Percentiles rank a stretch among this genome's conserved stretches.
These are phyloP conservation scores for Rachicladosporium sp. DNA, from an alignment of 2,329 filamentous ascomycete genomes.

Conservation along the genomic window DNA sequence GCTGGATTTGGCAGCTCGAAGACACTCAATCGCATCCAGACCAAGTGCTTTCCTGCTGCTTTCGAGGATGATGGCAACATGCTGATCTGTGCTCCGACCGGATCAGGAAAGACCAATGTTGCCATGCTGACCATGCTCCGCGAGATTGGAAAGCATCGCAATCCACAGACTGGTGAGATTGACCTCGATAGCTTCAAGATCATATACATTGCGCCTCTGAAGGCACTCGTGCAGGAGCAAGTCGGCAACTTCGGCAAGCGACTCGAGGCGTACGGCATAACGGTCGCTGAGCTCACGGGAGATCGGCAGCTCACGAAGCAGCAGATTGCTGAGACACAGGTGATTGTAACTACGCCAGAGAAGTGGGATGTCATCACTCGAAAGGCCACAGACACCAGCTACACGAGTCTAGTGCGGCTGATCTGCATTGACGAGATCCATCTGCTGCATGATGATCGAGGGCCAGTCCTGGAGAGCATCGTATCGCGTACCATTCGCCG, in stretches of 20 bases:
- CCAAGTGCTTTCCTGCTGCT: slow-evolving; percentile 79
- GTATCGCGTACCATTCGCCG: slow-evolving; percentile 87
- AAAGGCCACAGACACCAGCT: slow-evolving; percentile 92
- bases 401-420: slow-evolving; percentile 94
- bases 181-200: slow-evolving; percentile 97
- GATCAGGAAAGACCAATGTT: slow-evolving; percentile 96
- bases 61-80: slow-evolving; percentile 94
- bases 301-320: slow-evolving; percentile 97
- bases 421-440: slow-evolving; percentile 98
- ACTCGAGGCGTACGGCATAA: slow-evolving; percentile 80
- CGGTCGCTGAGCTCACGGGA: slow-evolving; percentile 89
- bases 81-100: slow-evolving; percentile 93
- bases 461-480: slow-evolving; percentile 91
- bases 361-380: slow-evolving; percentile 99
- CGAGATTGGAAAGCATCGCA: slow-evolving; percentile 90
- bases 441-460: slow-evolving; percentile 91
- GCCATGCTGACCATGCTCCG: slow-evolving; percentile 94
- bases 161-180: slow-evolving; percentile 81
- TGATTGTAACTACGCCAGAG: slow-evolving; percentile 96
- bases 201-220: slow-evolving; percentile 90
- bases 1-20: slow-evolving; percentile 74
- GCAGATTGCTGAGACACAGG: slow-evolving; percentile 93
- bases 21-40: slow-evolving; percentile 89
- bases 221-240: slow-evolving; percentile 93
- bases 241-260: slow-evolving; percentile 94